phyloP scores from a whole-genome alignment of 371 early-diverging fungal genomes.

The Mucor irregularis region DNA sequence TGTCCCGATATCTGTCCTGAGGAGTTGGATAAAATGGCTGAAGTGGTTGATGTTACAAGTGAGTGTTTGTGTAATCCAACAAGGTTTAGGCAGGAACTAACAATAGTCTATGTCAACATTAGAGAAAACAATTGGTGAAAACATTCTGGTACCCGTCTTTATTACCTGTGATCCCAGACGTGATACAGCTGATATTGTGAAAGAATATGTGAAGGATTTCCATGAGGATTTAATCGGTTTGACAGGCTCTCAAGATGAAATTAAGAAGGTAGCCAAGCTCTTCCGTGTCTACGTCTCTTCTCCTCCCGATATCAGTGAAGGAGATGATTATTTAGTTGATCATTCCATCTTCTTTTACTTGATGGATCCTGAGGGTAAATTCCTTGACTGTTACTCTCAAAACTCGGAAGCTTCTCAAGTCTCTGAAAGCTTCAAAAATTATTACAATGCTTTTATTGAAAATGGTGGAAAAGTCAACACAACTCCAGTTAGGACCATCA shows the following conservation, averaged over 20 bases:
- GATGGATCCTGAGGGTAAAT: slow-evolving; percentile 91
- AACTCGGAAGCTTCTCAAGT: slow-evolving; percentile 68
- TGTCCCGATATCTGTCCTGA: slow-evolving; percentile 99
- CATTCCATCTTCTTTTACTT: slow-evolving; percentile 98
- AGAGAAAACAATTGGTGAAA: slow-evolving; percentile 58
- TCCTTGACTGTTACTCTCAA: slow-evolving; percentile 89
- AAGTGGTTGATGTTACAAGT: slow-evolving; percentile 81
- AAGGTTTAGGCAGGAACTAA: no score
- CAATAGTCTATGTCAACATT: no score
- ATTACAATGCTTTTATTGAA: slow-evolving; percentile 50
- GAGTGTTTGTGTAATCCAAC: no score
- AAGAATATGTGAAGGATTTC: slow-evolving; percentile 91
- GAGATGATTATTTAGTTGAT: slow-evolving; percentile 95
- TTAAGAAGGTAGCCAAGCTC: slow-evolving; percentile 83
- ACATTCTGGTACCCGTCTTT: slow-evolving; percentile 85
- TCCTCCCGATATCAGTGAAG: slow-evolving; percentile 84
- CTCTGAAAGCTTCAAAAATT: slow-evolving; percentile 57
- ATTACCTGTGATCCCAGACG: slow-evolving; percentile 96
- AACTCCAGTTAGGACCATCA: not conserved
- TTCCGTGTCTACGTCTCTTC: slow-evolving; percentile 93
- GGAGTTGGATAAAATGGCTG: slow-evolving; percentile 96
- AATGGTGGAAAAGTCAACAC: slow-evolving; percentile 40
- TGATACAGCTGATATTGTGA: slow-evolving; percentile 82
- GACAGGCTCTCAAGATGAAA: slow-evolving; percentile 86
- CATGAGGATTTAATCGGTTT: slow-evolving; percentile 91